Evolutionary conservation across 2,329 filamentous ascomycete species (phyloP).

Genomic region (Xylariaceae sp.): DNA sequence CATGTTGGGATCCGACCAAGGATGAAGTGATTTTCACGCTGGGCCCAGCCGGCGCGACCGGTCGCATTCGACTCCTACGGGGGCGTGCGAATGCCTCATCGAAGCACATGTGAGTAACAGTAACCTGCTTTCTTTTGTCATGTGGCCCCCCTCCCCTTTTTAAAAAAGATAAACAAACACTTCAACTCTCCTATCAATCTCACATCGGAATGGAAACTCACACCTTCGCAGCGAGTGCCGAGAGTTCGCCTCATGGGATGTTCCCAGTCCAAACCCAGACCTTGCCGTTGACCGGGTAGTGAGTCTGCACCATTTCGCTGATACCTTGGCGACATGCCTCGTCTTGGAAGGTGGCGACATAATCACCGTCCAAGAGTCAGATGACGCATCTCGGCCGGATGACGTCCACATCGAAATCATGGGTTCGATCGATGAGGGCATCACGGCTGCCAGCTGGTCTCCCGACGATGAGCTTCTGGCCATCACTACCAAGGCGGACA

Average conservation of each 20-base stretch:
- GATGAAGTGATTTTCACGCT: conserved; percentile 78
- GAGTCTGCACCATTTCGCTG: conserved; percentile 77
- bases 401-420: conserved; percentile 89
- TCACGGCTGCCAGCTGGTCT: conserved; percentile 85
- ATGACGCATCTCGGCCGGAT: conserved; percentile 39
- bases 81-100: conserved; percentile 39
- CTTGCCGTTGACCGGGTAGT: conserved; percentile 70
- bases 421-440: conserved; percentile 87
- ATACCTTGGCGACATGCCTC: conserved; percentile 70
- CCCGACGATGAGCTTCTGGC: conserved; percentile 89
- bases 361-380: conserved; percentile 70
- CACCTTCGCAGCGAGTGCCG: conserved; percentile 32
- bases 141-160: background rate
- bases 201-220: conserved; percentile 1
- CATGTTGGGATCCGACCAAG: conserved; percentile 77
- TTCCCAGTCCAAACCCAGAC: conserved; percentile 71
- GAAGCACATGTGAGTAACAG: conserved; percentile 36
- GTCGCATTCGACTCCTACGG: conserved; percentile 66
- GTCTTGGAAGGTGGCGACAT: conserved; percentile 90
- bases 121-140: background rate
- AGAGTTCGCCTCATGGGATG: conserved; percentile 80
- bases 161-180: background rate
- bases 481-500: conserved; percentile 72
- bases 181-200: background rate
- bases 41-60: conserved; percentile 67